These are phyloP conservation scores for Paramecium bursaria DNA, from an alignment of 73 alveolate species.

Conservation along the genomic window DNA sequence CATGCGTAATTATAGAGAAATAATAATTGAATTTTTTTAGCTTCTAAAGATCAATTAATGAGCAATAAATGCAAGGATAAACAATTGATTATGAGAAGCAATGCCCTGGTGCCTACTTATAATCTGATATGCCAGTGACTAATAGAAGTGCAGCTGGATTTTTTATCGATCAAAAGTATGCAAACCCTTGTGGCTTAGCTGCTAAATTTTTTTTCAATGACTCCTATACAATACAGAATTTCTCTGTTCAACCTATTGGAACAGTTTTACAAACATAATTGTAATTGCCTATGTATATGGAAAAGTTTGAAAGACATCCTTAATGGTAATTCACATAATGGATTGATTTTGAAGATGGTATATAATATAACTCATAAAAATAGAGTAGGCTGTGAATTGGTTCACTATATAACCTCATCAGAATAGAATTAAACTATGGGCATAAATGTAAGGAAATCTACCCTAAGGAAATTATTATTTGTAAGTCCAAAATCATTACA, in stretches of 20 bases:
- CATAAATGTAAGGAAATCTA: slow-evolving; percentile 7
- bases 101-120: slow-evolving; percentile 18
- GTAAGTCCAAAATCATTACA: background rate
- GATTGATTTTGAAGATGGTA: slow-evolving; percentile 50
- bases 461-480: background rate
- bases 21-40: too few relatives aligned
- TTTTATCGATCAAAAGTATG: background rate
- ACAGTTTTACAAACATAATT: background rate
- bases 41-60: slow-evolving; percentile 5
- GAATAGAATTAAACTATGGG: slow-evolving; percentile 11
- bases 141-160: slow-evolving; percentile 19
- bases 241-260: too few relatives aligned
- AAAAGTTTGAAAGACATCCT: slow-evolving; percentile 5
- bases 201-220: slow-evolving; percentile 45
- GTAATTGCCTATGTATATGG: slow-evolving; percentile 16
- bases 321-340: slow-evolving; percentile 3
- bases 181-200: slow-evolving; percentile 61
- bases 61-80: slow-evolving; percentile 18
- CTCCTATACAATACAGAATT: background rate
- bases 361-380: too few relatives aligned
- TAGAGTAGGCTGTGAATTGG: slow-evolving; percentile 34
- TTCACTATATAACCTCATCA: slow-evolving; percentile 11
- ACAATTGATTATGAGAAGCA: background rate
- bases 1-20: background rate
- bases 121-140: slow-evolving; percentile 4